Evolutionary conservation across 208 protist species (phyloP).

Genomic region (Balamuthia mandrillaris): DNA sequence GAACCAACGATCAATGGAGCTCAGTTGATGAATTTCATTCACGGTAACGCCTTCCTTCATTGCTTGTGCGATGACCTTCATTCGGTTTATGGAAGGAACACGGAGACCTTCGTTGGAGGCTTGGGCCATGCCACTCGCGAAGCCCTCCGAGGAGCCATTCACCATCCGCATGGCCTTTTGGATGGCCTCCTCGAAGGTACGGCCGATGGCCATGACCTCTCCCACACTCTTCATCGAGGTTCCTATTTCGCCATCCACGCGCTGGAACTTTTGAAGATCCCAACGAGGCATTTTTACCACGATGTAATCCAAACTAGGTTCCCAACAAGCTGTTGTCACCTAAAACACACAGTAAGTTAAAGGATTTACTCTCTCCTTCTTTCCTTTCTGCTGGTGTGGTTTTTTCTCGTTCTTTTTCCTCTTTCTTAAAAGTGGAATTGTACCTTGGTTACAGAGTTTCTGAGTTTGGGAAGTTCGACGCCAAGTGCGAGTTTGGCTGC

Average conservation of each 20-base stretch:
- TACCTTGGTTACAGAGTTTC: conserved; percentile 74
- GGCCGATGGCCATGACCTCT: conserved; percentile 96
- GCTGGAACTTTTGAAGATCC: conserved; percentile 93
- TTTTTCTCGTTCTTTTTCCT: too few species aligned
- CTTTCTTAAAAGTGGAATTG: not conserved
- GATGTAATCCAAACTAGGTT: conserved; percentile 94
- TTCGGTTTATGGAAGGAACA: conserved; percentile 67
- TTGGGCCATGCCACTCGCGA: conserved; percentile 32
- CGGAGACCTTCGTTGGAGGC: conserved; percentile 60
- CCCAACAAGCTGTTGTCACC: conserved; percentile 82
- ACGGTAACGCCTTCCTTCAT: conserved; percentile 76
- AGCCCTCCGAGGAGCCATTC: conserved; percentile 30
- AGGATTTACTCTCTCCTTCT: not conserved
- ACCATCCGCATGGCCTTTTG: conserved; percentile 93
- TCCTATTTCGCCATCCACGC: conserved; percentile 86
- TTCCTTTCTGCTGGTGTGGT: too few species aligned
- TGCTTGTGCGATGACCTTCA: conserved; percentile 66
- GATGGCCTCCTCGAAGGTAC: conserved; percentile 96
- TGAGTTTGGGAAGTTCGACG: conserved; percentile 86
- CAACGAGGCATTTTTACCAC: conserved; percentile 87
- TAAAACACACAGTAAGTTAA: not conserved
- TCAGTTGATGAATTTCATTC: conserved; percentile 85
- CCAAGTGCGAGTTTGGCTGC: conserved; percentile 94
- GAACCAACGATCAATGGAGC: conserved; percentile 94
- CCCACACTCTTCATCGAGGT: conserved; percentile 95